Evolutionary conservation across 1,284 basidiomycete species (phyloP).

Genomic region (Somion occarium): DNA sequence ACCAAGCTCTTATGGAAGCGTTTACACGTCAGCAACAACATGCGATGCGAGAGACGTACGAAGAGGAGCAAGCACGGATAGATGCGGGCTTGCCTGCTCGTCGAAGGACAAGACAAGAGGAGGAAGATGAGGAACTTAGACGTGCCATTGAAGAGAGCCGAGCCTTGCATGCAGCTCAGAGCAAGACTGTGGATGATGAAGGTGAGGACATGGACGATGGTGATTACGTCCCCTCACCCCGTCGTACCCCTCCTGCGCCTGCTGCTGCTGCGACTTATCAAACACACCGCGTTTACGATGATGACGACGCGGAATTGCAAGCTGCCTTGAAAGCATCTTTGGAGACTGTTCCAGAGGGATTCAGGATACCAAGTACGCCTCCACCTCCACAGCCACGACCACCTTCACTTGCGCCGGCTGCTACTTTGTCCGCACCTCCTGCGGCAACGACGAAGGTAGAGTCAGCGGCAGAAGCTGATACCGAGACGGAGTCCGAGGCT

Average conservation of each 20-base stretch:
- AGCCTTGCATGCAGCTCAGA: conserved; percentile 37
- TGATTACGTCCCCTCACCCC: conserved; percentile 16
- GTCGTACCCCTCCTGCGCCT: conserved; percentile 12
- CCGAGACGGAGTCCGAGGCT: conserved; percentile 27
- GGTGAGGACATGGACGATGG: conserved; percentile 35
- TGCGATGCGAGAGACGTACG: conserved; percentile 56
- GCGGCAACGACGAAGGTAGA: background rate
- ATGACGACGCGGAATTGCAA: conserved; percentile 82
- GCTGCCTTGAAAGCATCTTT: conserved; percentile 82
- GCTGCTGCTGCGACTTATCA: background rate
- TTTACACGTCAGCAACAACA: conserved; percentile 67
- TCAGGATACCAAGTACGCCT: conserved; percentile 31
- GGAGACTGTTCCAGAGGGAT: conserved; percentile 58
- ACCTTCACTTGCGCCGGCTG: background rate
- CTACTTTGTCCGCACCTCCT: background rate
- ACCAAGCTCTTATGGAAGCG: conserved; percentile 54
- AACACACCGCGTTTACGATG: conserved; percentile 59
- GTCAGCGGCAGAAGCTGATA: conserved; percentile 13
- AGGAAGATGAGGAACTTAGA: conserved; percentile 55
- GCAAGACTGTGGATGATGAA: conserved; percentile 25
- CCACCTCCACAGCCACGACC: conserved; percentile 15
- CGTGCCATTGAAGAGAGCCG: conserved; percentile 68
- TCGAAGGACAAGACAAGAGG: conserved; percentile 26
- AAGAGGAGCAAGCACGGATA: conserved; percentile 36
- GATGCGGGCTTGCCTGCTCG: conserved; percentile 17